Evolutionary conservation across 2,329 filamentous ascomycete genomes (phyloP).

Genomic region (Neonectria punicea): DNA sequence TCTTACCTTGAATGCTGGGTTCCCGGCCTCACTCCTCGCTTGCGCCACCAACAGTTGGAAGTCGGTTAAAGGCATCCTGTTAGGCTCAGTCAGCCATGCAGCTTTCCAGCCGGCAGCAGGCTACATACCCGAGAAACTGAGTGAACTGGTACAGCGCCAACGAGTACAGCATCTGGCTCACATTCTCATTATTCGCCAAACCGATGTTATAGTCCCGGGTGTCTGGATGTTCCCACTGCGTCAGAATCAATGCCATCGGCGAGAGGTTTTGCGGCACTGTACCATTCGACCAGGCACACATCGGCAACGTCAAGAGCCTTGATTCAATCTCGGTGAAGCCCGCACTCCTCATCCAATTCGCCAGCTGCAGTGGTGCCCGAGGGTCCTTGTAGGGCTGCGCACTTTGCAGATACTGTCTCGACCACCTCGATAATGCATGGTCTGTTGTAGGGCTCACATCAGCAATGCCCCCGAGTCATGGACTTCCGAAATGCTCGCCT

Average conservation of each 20-base stretch:
- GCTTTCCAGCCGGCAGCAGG: not conserved
- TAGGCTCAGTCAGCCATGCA: constrained; percentile 13
- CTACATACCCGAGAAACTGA: constrained; percentile 57
- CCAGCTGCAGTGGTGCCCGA: constrained; percentile 69
- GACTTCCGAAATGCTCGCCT: constrained; percentile 51
- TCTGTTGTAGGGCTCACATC: constrained; percentile 51
- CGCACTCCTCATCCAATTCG: constrained; percentile 66
- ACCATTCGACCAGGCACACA: constrained; percentile 78
- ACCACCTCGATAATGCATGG: constrained; percentile 76
- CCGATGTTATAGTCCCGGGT: constrained; percentile 64
- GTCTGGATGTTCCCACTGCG: constrained; percentile 49
- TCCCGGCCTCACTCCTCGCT: constrained; percentile 63
- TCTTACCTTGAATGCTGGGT: constrained; percentile 66
- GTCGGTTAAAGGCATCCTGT: constrained; percentile 67
- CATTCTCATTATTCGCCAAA: constrained; percentile 62
- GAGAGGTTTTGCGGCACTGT: constrained; percentile 24
- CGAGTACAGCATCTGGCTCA: constrained; percentile 64
- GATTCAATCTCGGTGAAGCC: constrained; percentile 77
- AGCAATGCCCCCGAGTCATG: not conserved
- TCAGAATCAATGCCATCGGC: constrained; percentile 6
- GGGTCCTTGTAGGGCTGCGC: constrained; percentile 74
- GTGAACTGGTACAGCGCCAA: constrained; percentile 67
- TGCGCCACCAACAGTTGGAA: constrained; percentile 67
- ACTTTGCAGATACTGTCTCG: constrained; percentile 69
- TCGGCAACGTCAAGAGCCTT: constrained; percentile 72